Base-by-base conservation (phyloP, 495 filamentous ascomycete genomes). In the Podospora bellae-mahoneyi region DNA sequence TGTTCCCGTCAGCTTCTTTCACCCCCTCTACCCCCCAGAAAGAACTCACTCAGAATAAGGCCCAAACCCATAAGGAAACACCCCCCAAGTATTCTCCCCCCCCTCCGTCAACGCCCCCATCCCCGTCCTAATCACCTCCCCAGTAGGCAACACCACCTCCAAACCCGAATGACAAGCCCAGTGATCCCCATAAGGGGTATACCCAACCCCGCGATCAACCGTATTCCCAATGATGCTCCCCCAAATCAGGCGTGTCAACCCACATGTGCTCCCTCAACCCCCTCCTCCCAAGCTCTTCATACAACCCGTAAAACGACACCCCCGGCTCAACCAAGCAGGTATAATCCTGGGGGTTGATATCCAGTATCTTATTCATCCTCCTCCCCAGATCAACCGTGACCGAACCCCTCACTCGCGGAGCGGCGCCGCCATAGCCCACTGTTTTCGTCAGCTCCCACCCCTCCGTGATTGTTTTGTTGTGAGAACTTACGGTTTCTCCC, bases 301-400 rank as follows among this genome's bases (percentile, higher is more conserved):
- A 81, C 4, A 88, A 77, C 13, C 71, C 75, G 67, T 82, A 83
- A 72, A 82, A 88, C 1, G 85, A 84, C 0, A 89, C 86, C 20
- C 85, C 87, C 1, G 86, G 85, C 66, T 88, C 86, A 5, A 89
- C 79, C 2, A 89, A 72, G 26, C 80, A 83, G 61, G 78, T 84
- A 4, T 82, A 83, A 64, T 82, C 79, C 56, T 87, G 81, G 1
- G 71, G 77, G 69, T 87, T 81, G 39, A 88, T 74, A n/a, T 86
- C 77, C 13, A 88, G 66, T 19, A 89, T 80, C 65, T 74, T 74
- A 70, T 85, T 83, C 86, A 88, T 88, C 55, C 81, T 76, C 55
- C 74, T 78, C 9, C 85, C 85, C 3, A 89, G 76, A 66, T 88
- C 84, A 0, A 89, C 58, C 4, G 82, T 82, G 0, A 88, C 81